A percentile compares a stretch with the other conserved stretches of the same genome.
Evolutionary conservation across 192 early-diverging fungal species (phyloP).

Genomic region (Backusella macrospora): DNA sequence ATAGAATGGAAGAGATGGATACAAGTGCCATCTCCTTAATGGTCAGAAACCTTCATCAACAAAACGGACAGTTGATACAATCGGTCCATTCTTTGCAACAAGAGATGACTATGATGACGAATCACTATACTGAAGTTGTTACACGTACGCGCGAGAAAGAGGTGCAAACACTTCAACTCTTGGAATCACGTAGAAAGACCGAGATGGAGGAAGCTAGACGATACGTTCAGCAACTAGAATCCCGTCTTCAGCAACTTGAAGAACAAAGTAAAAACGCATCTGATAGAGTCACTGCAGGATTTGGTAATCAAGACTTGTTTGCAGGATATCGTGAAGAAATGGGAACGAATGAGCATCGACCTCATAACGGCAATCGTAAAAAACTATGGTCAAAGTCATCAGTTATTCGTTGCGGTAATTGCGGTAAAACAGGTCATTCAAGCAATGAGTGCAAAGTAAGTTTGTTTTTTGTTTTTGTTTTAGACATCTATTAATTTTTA

Average conservation of each 20-base stretch:
- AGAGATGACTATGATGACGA: conserved; percentile 48
- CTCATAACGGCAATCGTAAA: not conserved
- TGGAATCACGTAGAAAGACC: conserved; percentile 40
- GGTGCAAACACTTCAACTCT: conserved; percentile 18
- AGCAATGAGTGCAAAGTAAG: conserved; percentile 47
- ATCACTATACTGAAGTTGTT: conserved; percentile 46
- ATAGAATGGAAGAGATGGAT: conserved; percentile 11
- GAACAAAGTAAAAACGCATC: not conserved
- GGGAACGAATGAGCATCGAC: conserved; percentile 29
- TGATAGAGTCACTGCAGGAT: conserved; percentile 15
- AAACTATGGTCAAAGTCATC: not conserved
- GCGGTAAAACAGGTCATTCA: conserved; percentile 49
- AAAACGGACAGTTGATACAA: conserved; percentile 48
- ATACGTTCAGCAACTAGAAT: conserved; percentile 48
- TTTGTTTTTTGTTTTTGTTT: not conserved
- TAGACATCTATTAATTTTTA: not conserved
- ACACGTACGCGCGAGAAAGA: conserved; percentile 49
- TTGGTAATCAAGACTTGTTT: conserved; percentile 36
- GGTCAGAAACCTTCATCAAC: conserved; percentile 41
- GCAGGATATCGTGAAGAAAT: conserved; percentile 33
- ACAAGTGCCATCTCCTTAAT: not conserved
- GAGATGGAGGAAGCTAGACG: conserved; percentile 54
- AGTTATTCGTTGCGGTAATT: conserved; percentile 52
- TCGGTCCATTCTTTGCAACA: conserved; percentile 51
- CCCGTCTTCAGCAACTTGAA: conserved; percentile 24